Evolutionary conservation across 2,329 filamentous ascomycete genomes (phyloP).

Genomic region (Ilyonectria robusta): DNA sequence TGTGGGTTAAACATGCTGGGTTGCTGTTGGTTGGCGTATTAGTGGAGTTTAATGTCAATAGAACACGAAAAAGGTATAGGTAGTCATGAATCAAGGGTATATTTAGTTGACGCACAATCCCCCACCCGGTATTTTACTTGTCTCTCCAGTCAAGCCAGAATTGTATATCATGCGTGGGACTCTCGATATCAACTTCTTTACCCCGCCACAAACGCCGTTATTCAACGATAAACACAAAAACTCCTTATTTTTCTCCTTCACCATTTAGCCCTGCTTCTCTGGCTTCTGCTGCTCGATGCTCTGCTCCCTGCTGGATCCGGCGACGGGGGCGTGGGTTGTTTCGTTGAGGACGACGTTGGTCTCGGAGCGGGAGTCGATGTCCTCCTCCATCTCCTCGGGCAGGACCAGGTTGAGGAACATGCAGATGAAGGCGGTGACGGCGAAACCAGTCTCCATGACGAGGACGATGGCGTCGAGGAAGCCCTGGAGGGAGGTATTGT

Average conservation of each 20-base stretch:
- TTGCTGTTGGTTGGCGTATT: background rate
- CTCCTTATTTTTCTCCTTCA: background rate
- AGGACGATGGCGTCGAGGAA: slow-evolving; percentile 83
- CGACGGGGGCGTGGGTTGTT: slow-evolving; percentile 22
- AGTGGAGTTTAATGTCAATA: background rate
- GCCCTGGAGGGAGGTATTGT: slow-evolving; percentile 77
- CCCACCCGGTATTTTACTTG: background rate
- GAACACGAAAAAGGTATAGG: background rate
- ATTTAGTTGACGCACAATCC: slow-evolving; percentile 16
- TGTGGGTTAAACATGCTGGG: background rate
- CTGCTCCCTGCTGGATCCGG: slow-evolving; percentile 26
- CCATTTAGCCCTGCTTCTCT: slow-evolving; percentile 11
- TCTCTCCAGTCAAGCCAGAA: background rate
- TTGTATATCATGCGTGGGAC: background rate
- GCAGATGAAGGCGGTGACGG: slow-evolving; percentile 80
- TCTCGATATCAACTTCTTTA: slow-evolving; percentile 14
- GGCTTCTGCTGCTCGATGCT: slow-evolving; percentile 32
- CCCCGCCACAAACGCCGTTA: slow-evolving; percentile 21
- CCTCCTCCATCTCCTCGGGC: slow-evolving; percentile 81
- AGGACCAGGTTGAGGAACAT: slow-evolving; percentile 81
- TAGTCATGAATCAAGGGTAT: slow-evolving; percentile 16
- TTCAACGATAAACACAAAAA: slow-evolving; percentile 13
- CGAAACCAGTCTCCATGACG: slow-evolving; percentile 82
- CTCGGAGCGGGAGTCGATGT: slow-evolving; percentile 46
- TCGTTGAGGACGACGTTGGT: slow-evolving; percentile 37